A percentile compares a stretch with the other conserved stretches of the same genome.
Evolutionary conservation across 192 early-diverging fungal species (phyloP).

Genomic region (Umbelopsis isabellina): DNA sequence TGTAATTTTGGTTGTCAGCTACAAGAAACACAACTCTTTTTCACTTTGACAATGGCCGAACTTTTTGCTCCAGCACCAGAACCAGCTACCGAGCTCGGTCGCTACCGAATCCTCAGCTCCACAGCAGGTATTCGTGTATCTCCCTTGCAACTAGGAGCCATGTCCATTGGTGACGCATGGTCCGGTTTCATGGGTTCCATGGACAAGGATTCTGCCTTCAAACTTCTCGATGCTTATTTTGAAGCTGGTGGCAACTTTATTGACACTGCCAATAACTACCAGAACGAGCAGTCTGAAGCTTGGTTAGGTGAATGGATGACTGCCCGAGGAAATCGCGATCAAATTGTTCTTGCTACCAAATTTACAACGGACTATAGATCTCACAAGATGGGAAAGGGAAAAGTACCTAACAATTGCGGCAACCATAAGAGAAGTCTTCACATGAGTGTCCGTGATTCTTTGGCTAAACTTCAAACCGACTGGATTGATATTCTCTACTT

Average conservation of each 20-base stretch:
- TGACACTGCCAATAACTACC: constrained; percentile 59
- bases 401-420: constrained; percentile 30
- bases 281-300: constrained; percentile 56
- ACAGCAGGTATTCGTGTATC: constrained; percentile 43
- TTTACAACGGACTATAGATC: constrained; percentile 29
- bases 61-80: not conserved
- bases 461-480: constrained; percentile 54
- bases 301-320: constrained; percentile 61
- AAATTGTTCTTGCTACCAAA: constrained; percentile 64
- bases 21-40: not conserved
- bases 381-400: constrained; percentile 11
- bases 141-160: constrained; percentile 43
- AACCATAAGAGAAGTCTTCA: constrained; percentile 50
- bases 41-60: not conserved
- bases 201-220: constrained; percentile 44
- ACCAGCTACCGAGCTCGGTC: not conserved
- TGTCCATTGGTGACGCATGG: constrained; percentile 27
- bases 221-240: constrained; percentile 53
- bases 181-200: constrained; percentile 1
- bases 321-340: constrained; percentile 46
- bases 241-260: constrained; percentile 56
- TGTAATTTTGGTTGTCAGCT: too few species aligned
- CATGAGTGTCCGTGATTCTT: constrained; percentile 55
- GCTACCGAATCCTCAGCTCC: constrained; percentile 10
- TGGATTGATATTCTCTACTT: constrained; percentile 52